Evolutionary conservation across 441 rosid species (phyloP).

Genomic region (Francoa sonchifolia): DNA sequence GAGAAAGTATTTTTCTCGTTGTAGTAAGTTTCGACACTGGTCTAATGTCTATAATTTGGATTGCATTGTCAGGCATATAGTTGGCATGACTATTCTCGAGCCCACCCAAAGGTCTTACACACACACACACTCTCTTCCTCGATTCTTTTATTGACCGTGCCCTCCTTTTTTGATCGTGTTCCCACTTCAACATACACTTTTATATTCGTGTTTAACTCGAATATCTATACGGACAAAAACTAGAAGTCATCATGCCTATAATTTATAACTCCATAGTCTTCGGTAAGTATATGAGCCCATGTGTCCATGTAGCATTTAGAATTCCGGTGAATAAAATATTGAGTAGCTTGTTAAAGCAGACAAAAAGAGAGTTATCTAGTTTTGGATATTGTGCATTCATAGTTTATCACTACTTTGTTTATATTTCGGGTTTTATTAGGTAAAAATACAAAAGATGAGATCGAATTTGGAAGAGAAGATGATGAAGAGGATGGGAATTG

Average conservation of each 20-base stretch:
- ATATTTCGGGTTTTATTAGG: conserved; percentile 21
- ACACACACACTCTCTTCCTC: background rate
- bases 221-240: background rate
- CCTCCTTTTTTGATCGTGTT: background rate
- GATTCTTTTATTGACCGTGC: background rate
- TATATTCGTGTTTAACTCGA: background rate
- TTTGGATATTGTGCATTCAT: background rate
- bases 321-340: conserved; percentile 18
- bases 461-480: conserved; percentile 70
- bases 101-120: too few species aligned
- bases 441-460: conserved; percentile 85
- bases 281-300: conserved; percentile 22
- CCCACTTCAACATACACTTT: background rate
- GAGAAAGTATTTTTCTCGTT: background rate
- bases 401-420: background rate
- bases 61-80: conserved; percentile 2
- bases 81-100: too few species aligned
- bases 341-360: background rate
- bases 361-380: background rate
- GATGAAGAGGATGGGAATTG: conserved; percentile 77
- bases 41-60: background rate
- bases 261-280: conserved; percentile 16
- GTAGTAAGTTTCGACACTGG: background rate
- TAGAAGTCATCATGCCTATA: conserved; percentile 25
- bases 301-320: conserved; percentile 19